A percentile compares a stretch with the other conserved stretches of the same genome.
Evolutionary conservation across 2,329 filamentous ascomycete species (phyloP).

Genomic region (Purpureocillium takamizusanense): DNA sequence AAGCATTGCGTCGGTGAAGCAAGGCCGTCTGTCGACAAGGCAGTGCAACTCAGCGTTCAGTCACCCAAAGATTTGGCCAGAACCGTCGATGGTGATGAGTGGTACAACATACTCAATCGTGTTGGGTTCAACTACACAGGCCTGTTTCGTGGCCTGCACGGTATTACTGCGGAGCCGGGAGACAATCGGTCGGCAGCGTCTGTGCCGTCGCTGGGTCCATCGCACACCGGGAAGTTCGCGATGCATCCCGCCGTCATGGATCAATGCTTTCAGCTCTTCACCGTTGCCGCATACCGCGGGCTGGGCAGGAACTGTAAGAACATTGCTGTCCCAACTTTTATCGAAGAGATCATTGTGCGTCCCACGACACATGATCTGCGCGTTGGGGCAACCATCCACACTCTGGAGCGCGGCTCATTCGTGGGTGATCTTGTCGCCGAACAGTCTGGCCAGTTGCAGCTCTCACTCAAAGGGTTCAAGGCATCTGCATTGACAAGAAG

Average conservation of each 20-base stretch:
- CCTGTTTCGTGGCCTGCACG: slow-evolving; percentile 1
- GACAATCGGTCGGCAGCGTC: not conserved
- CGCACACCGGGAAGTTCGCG: slow-evolving; percentile 10
- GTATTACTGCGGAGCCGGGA: not conserved
- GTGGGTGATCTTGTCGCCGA: slow-evolving; percentile 2
- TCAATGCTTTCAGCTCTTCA: slow-evolving; percentile 19
- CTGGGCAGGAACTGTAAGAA: slow-evolving; percentile 12
- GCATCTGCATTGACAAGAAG: slow-evolving; percentile 5
- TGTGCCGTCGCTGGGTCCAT: not conserved
- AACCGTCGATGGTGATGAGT: slow-evolving; percentile 1
- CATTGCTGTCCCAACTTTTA: slow-evolving; percentile 4
- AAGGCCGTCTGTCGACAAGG: slow-evolving; percentile 2
- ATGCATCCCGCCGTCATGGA: slow-evolving; percentile 29
- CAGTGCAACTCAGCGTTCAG: not conserved
- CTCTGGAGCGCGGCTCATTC: not conserved
- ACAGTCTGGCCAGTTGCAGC: not conserved
- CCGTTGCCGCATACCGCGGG: slow-evolving; percentile 13
- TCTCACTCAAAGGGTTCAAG: slow-evolving; percentile 4
- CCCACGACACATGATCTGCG: not conserved
- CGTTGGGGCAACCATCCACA: slow-evolving; percentile 1
- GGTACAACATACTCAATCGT: slow-evolving; percentile 1
- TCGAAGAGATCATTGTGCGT: slow-evolving; percentile 1
- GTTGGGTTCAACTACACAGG: slow-evolving; percentile 5
- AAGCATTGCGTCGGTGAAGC: slow-evolving; percentile 17
- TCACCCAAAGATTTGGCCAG: not conserved